Evolutionary conservation across 257 asterid species (phyloP), one percentile per base, ranked within the genome.

Genomic region (Solanum dulcamara): DNA sequence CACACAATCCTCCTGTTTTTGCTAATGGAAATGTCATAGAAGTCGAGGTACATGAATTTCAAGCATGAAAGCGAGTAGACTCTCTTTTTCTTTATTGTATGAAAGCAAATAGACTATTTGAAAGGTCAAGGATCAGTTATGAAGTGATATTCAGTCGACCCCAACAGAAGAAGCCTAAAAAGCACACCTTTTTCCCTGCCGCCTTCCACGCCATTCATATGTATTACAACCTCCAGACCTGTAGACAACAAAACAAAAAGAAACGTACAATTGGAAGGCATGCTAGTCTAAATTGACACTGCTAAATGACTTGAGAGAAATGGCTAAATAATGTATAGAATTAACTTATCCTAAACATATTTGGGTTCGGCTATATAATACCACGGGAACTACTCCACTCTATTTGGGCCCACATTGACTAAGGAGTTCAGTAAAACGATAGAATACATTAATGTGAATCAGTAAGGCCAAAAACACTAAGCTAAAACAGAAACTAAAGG

Each of bases 141-240:
- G 14, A 72, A 10, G 74, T 38, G 59, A 13, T 24, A 11, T 74
- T 33, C 83, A 81, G 66, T 26, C 13, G 57, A 67, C 48, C 17
- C 28, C 72, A 55, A 77, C 33, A 81, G 57, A 67, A 26, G 24
- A 35, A 26, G 28, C 67, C 40, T 57, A 13, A 40, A 48, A 85
- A 28, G n/a, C 89, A 9, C 30, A 93, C 99, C 99, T 91, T 94
- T 88, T 88, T 90, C 53, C 90, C 94, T 15, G 89, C 86, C 48
- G 89, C 92, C 80, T 93, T 92, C 97, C 91, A 94, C 88, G 98
- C 97, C 99, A 95, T 95, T 92, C 82, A 90, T 71, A 89, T 80
- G 84, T 37, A 81, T 71, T 83, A 64, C 81, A 86, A 81, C 83
- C 62, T 83, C 87, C 80, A 70, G 75, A 66, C 86, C 88, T 84